A percentile compares a stretch with the other conserved stretches of the same genome.
Conservation (phyloP, 2,329 filamentous ascomycete species). For the Phialophora expanda region DNA sequence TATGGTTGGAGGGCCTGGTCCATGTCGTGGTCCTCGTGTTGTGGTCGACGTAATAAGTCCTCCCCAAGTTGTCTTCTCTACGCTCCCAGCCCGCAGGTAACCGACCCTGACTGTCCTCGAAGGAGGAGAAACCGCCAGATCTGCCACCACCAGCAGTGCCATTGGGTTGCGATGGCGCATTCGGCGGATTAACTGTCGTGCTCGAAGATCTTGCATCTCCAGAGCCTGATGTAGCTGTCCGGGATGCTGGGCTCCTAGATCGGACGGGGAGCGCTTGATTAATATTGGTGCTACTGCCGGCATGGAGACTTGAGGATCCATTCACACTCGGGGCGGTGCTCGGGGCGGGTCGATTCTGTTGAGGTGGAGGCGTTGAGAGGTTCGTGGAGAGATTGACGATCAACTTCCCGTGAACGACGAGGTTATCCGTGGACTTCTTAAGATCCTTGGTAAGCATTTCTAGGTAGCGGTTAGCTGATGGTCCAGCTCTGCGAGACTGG, state of each 20-base stretch:
- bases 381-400: slow-evolving; percentile 97
- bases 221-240: slow-evolving; percentile 42
- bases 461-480: slow-evolving; percentile 42
- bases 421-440: slow-evolving; percentile 97
- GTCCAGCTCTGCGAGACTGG: slow-evolving; percentile 14
- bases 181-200: slow-evolving; percentile 47
- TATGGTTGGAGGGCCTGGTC: slow-evolving; percentile 82
- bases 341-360: slow-evolving; percentile 33
- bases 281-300: slow-evolving; percentile 30
- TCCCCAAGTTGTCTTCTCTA: slow-evolving; percentile 88
- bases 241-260: slow-evolving; percentile 40
- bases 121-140: slow-evolving; percentile 76
- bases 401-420: slow-evolving; percentile 95
- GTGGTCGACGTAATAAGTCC: slow-evolving; percentile 98
- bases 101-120: slow-evolving; percentile 93
- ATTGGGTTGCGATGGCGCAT: slow-evolving; percentile 27
- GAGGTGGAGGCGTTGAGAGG: slow-evolving; percentile 59
- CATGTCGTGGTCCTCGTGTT: slow-evolving; percentile 97
- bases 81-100: slow-evolving; percentile 94
- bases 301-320: slow-evolving; percentile 26
- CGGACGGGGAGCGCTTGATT: slow-evolving; percentile 38
- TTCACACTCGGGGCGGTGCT: slow-evolving; percentile 33
- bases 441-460: slow-evolving; percentile 98
- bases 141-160: slow-evolving; percentile 45
- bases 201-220: slow-evolving; percentile 36